phyloP scores from a whole-genome alignment of 1,284 basidiomycete species.

The Violaceomyces palustris region DNA sequence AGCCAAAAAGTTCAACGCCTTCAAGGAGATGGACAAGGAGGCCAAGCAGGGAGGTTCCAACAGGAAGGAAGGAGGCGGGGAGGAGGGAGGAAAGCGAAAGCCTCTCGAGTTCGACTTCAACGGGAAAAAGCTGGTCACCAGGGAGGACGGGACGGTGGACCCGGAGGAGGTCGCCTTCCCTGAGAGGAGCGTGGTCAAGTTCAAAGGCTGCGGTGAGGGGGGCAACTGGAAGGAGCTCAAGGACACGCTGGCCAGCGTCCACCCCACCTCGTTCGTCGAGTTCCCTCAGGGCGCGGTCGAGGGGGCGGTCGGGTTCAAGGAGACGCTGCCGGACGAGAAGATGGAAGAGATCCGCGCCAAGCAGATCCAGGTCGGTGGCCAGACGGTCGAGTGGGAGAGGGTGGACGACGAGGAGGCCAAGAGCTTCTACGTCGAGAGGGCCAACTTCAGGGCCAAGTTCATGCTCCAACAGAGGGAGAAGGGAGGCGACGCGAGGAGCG shows the following conservation, averaged over 20 bases:
- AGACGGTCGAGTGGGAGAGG: slow-evolving; percentile 51
- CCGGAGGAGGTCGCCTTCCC: slow-evolving; percentile 64
- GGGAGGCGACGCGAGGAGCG: slow-evolving; percentile 59
- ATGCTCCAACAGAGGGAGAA: slow-evolving; percentile 54
- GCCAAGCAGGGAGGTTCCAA: slow-evolving; percentile 52
- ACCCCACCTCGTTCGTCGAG: slow-evolving; percentile 41
- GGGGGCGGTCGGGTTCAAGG: slow-evolving; percentile 55
- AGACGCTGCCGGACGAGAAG: slow-evolving; percentile 55
- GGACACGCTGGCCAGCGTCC: slow-evolving; percentile 49
- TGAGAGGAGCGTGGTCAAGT: slow-evolving; percentile 69
- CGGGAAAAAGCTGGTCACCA: slow-evolving; percentile 59
- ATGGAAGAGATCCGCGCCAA: slow-evolving; percentile 54
- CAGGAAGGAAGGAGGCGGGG: slow-evolving; percentile 48
- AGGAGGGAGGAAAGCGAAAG: slow-evolving; percentile 37
- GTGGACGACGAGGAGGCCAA: slow-evolving; percentile 64
- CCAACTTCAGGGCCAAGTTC: slow-evolving; percentile 58
- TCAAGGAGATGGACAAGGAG: slow-evolving; percentile 68
- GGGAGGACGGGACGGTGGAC: slow-evolving; percentile 65
- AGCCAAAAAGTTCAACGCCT: slow-evolving; percentile 70
- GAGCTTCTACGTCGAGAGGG: slow-evolving; percentile 67
- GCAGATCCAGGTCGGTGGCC: slow-evolving; percentile 54
- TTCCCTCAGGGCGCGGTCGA: slow-evolving; percentile 51
- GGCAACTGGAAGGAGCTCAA: slow-evolving; percentile 58
- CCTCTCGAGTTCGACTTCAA: slow-evolving; percentile 54
- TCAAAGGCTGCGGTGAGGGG: slow-evolving; percentile 54